Evolutionary conservation across 495 filamentous ascomycete species (phyloP), one percentile per base, ranked within the genome.

Genomic region (Copromyces sp.): DNA sequence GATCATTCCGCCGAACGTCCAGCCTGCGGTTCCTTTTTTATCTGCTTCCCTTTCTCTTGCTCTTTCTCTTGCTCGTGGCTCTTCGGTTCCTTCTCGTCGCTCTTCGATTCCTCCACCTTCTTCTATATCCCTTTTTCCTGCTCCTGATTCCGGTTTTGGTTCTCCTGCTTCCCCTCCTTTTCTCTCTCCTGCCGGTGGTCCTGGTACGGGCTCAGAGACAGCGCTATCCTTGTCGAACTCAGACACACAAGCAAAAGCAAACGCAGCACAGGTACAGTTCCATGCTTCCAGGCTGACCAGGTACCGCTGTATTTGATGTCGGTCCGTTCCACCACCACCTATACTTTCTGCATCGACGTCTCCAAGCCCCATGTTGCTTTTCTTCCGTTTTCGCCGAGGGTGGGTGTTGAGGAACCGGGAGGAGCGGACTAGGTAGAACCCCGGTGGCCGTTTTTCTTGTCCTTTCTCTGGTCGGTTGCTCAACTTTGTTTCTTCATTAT

Each of bases 251-350:
- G 88, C 83, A 72, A 95, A 90, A 0, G 91, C 86, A 78, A 97
- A 98, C 4, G 89, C 89, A 2, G 93, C 90, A 84, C 94, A 98
- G 11, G 88, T 91, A 79, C 94, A 98, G 78, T 92, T 93, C 94
- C 94, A 98, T n/a, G 92, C 90, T 3, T 77, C 72, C 8, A 92
- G 83, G 9, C 89, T 86, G 35, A 97, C 92, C 75, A 91, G 86
- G 81, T 97, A 96, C 75, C 76, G 77, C 42, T 78, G 75, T 3
- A 65, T 41, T 41, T 32, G 35, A 9, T 9, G 5, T n/a, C 16
- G 53, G 37, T 69, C 70, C 0, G 12, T 16, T 32, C 68, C 44
- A 7, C 61, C 44, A 3, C 39, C 68, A 17, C 16, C 71, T 9
- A 29, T 47, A 38, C 32, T 24, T 4, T 61, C 78, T 82, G 74